Conservation (phyloP, 495 filamentous ascomycete species). For the Penicillium flavigenum region DNA sequence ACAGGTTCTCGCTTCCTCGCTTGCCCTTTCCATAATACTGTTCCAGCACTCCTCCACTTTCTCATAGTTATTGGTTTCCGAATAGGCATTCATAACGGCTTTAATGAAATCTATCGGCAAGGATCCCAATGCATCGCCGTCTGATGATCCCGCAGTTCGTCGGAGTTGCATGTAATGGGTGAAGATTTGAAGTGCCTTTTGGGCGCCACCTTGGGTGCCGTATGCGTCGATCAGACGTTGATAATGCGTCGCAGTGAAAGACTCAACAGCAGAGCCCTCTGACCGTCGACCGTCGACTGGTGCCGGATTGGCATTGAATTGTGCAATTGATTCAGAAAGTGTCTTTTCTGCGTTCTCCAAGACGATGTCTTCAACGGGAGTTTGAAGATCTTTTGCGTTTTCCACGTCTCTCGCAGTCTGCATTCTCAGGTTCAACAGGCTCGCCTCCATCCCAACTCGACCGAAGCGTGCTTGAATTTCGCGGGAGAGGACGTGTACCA, state of each 20-base stretch:
- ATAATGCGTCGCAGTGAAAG: slow-evolving; percentile 50
- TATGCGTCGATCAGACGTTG: slow-evolving; percentile 63
- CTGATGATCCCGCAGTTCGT: slow-evolving; percentile 27
- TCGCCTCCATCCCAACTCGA: slow-evolving; percentile 42
- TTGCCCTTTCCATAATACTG: slow-evolving; percentile 53
- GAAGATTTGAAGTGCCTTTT: slow-evolving; percentile 56
- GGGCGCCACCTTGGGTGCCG: slow-evolving; percentile 54
- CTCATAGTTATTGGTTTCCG: slow-evolving; percentile 52
- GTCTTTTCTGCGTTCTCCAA: slow-evolving; percentile 40
- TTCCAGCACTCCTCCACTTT: slow-evolving; percentile 67
- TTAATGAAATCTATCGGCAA: slow-evolving; percentile 59
- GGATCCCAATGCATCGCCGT: slow-evolving; percentile 23
- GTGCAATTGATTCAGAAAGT: slow-evolving; percentile 32
- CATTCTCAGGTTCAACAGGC: slow-evolving; percentile 47
- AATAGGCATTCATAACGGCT: slow-evolving; percentile 63
- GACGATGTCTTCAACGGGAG: slow-evolving; percentile 16
- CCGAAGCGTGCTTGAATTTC: slow-evolving; percentile 52
- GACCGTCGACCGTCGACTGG: slow-evolving; percentile 23
- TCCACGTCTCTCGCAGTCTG: slow-evolving; percentile 37
- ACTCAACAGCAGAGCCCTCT: slow-evolving; percentile 28
- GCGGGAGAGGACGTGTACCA: slow-evolving; percentile 52
- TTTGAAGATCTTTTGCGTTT: slow-evolving; percentile 10
- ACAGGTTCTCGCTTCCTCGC: slow-evolving; percentile 36
- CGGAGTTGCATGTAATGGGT: slow-evolving; percentile 45
- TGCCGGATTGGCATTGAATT: slow-evolving; percentile 29